phyloP scores from a whole-genome alignment of 2,329 filamentous ascomycete genomes.

The Cordyceps farinosa region DNA sequence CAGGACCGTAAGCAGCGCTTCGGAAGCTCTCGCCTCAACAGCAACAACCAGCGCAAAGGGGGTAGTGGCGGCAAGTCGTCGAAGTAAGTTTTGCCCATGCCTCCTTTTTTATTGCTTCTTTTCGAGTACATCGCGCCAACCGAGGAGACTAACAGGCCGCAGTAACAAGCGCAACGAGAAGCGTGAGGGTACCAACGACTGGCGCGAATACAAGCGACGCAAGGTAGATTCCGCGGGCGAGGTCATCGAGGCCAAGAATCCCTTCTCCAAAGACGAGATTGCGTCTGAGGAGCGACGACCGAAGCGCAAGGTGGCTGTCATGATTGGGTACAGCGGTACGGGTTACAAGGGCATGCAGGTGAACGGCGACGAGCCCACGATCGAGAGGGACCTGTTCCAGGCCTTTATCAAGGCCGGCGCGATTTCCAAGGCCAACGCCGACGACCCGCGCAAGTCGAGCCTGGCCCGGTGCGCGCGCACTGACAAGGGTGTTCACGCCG shows the following conservation, averaged over 20 bases:
- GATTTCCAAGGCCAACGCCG: constrained; percentile 93
- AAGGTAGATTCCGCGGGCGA: constrained; percentile 38
- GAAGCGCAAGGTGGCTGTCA: constrained; percentile 93
- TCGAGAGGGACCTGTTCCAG: constrained; percentile 90
- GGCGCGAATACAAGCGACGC: constrained; percentile 40
- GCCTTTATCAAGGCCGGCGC: constrained; percentile 89
- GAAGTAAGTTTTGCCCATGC: constrained; percentile 1
- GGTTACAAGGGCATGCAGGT: constrained; percentile 98
- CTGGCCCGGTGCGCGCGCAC: constrained; percentile 91
- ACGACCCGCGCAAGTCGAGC: constrained; percentile 94
- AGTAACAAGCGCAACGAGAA: constrained; percentile 28
- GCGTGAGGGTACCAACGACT: constrained; percentile 38
- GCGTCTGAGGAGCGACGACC: constrained; percentile 80
- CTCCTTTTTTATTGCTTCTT: not conserved
- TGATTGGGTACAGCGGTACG: constrained; percentile 93
- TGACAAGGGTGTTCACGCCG: constrained; percentile 95
- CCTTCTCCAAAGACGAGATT: constrained; percentile 73
- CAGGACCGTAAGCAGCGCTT: constrained; percentile 16
- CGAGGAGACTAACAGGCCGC: constrained; percentile 13
- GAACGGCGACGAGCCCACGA: constrained; percentile 77
- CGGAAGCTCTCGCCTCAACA: constrained; percentile 6
- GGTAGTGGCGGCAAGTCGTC: constrained; percentile 10
- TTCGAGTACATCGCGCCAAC: constrained; percentile 9
- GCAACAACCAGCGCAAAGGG: constrained; percentile 14
- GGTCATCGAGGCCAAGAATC: constrained; percentile 34